phyloP scores from a whole-genome alignment of 345 rosid species.

The Clarkia xantiana region DNA sequence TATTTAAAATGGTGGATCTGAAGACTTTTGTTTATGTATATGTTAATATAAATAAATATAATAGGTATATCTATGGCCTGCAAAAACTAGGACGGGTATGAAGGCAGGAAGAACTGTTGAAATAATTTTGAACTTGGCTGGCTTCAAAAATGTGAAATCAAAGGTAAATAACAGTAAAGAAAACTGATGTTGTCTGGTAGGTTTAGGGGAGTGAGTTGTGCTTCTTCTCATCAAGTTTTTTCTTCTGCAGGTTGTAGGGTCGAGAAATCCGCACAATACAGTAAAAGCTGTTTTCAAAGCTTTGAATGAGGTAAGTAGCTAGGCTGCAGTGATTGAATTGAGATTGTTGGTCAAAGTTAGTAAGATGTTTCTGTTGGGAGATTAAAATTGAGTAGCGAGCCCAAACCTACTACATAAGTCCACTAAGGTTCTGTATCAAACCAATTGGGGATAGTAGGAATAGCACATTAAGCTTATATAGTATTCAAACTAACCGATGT shows the following conservation, averaged over 20 bases:
- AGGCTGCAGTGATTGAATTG: background rate
- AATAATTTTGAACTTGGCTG: slow-evolving; percentile 64
- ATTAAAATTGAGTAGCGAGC: too few species aligned
- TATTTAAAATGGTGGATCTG: too few species aligned
- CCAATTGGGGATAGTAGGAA: too few species aligned
- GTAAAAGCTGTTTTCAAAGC: slow-evolving; percentile 89
- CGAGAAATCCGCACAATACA: slow-evolving; percentile 88
- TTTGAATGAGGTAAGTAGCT: slow-evolving; percentile 69
- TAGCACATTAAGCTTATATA: too few species aligned
- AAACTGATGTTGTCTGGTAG: background rate
- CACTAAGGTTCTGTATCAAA: too few species aligned
- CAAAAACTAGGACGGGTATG: slow-evolving; percentile 74
- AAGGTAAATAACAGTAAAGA: slow-evolving; percentile 39
- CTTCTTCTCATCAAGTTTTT: slow-evolving; percentile 3
- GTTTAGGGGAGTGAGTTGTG: background rate
- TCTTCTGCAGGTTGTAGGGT: slow-evolving; percentile 58
- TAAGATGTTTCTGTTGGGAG: too few species aligned
- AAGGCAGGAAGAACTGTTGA: slow-evolving; percentile 83
- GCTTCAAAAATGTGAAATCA: slow-evolving; percentile 85
- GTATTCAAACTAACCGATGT: too few species aligned
- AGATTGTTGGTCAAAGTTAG: background rate
- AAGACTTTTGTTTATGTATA: too few species aligned
- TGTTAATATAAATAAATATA: background rate
- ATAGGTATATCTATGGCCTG: slow-evolving; percentile 94
- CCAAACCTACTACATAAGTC: too few species aligned